Evolutionary conservation across 768 basidiomycete species (phyloP).

Genomic region (Kondoa subrosea): DNA sequence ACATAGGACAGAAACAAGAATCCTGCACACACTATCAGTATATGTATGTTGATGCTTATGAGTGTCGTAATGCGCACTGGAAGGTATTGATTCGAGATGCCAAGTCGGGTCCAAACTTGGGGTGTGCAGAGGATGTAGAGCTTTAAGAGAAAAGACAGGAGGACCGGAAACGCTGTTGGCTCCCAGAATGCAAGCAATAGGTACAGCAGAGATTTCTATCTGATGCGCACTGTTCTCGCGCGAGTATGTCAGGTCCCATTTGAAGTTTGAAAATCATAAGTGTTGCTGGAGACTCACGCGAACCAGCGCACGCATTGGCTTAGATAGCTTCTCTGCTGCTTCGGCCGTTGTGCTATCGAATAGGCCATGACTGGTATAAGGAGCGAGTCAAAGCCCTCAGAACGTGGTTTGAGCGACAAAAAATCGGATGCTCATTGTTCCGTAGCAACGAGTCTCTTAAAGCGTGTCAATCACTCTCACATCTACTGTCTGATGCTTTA

Average conservation of each 20-base stretch:
- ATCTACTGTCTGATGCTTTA: no score
- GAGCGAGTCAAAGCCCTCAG: no score
- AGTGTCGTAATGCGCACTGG: conserved; percentile 1
- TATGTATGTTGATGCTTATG: conserved; percentile 5
- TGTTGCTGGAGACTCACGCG: neutral
- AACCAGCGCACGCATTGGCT: neutral
- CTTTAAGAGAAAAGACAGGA: neutral
- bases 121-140: conserved; percentile 6
- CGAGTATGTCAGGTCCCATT: neutral
- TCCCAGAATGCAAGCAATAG: conserved; percentile 8
- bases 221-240: neutral
- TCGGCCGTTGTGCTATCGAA: neutral
- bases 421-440: no score
- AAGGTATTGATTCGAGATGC: conserved; percentile 5
- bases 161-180: conserved; percentile 8
- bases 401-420: no score
- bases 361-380: no score
- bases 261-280: neutral
- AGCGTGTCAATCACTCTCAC: no score
- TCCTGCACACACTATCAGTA: conserved; percentile 11
- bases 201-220: conserved; percentile 3
- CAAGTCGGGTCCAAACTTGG: conserved; percentile 7
- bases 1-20: conserved; percentile 4
- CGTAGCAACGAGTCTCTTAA: no score
- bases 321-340: neutral